phyloP scores from a whole-genome alignment of 768 basidiomycete genomes.

The Suillus fuscotomentosus region DNA sequence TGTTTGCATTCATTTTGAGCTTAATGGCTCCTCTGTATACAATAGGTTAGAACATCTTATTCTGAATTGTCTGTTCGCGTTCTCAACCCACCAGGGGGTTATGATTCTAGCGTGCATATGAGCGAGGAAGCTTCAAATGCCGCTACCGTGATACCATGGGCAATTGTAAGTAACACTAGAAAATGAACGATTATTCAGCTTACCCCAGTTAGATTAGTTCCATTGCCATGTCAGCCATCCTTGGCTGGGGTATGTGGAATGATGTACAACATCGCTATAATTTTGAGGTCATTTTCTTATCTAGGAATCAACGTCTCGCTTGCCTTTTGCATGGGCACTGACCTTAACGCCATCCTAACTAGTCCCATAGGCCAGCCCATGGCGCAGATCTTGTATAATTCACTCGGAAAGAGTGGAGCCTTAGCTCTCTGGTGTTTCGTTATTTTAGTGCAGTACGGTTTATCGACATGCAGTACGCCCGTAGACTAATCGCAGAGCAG shows the following conservation, averaged over 20 bases:
- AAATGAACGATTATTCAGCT: not conserved
- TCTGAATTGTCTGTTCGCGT: not conserved
- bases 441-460: not conserved
- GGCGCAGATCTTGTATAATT: not conserved
- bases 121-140: constrained; percentile 74
- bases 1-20: constrained; percentile 44
- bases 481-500: not conserved
- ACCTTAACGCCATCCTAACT: not conserved
- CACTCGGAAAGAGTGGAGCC: not conserved
- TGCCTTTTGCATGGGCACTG: not conserved
- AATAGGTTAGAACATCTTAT: constrained; percentile 23
- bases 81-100: constrained; percentile 40
- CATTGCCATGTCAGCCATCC: constrained; percentile 50
- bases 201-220: constrained; percentile 45
- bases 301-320: not conserved
- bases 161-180: constrained; percentile 43
- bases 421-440: not conserved
- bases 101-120: constrained; percentile 63
- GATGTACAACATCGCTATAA: not conserved
- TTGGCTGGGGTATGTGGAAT: constrained; percentile 39
- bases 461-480: not conserved
- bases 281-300: not conserved
- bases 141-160: constrained; percentile 59
- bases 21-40: constrained; percentile 37
- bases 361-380: not conserved